Percentiles rank a stretch among this genome's conserved stretches.
phyloP scores from a whole-genome alignment of 2,329 filamentous ascomycete species.

The Boeremia lycopersici region DNA sequence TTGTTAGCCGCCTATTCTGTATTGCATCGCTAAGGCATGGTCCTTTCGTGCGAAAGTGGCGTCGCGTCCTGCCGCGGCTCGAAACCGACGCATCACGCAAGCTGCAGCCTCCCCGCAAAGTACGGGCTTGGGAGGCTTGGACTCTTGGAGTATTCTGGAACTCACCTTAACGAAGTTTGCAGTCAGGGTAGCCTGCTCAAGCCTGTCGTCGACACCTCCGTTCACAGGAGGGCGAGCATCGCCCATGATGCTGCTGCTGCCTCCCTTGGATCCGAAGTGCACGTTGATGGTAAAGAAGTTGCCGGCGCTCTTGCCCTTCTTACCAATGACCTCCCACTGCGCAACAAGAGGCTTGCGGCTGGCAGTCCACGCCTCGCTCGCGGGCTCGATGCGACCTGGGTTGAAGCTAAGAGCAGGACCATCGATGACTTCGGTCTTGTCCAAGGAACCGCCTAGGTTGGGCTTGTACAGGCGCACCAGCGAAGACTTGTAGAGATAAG shows the following conservation, averaged over 20 bases:
- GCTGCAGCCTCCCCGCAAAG: slow-evolving; percentile 24
- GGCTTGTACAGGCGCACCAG: slow-evolving; percentile 64
- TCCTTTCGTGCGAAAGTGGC: slow-evolving; percentile 26
- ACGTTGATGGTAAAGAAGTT: slow-evolving; percentile 74
- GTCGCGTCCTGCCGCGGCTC: slow-evolving; percentile 16
- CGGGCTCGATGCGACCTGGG: slow-evolving; percentile 70
- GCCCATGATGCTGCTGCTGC: slow-evolving; percentile 67
- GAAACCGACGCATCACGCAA: slow-evolving; percentile 12
- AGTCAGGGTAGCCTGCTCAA: slow-evolving; percentile 63
- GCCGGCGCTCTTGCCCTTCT: slow-evolving; percentile 49
- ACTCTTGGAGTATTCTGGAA: slow-evolving; percentile 9
- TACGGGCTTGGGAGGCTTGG: slow-evolving; percentile 11
- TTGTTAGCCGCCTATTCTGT: slow-evolving; percentile 37
- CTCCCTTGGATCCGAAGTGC: slow-evolving; percentile 71
- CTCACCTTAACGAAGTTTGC: slow-evolving; percentile 50
- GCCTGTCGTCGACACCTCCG: slow-evolving; percentile 63
- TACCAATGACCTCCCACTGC: slow-evolving; percentile 65
- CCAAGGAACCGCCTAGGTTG: slow-evolving; percentile 60
- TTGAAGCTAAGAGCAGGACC: slow-evolving; percentile 69
- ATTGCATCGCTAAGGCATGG: background rate
- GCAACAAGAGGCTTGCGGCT: slow-evolving; percentile 72
- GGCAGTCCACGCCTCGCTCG: slow-evolving; percentile 63
- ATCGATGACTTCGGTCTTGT: slow-evolving; percentile 63
- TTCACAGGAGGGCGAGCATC: slow-evolving; percentile 71
- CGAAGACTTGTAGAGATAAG: slow-evolving; percentile 70